These are phyloP conservation scores for Prinsepia uniflora DNA, from an alignment of 306 rosid genomes.

Conservation along the genomic window DNA sequence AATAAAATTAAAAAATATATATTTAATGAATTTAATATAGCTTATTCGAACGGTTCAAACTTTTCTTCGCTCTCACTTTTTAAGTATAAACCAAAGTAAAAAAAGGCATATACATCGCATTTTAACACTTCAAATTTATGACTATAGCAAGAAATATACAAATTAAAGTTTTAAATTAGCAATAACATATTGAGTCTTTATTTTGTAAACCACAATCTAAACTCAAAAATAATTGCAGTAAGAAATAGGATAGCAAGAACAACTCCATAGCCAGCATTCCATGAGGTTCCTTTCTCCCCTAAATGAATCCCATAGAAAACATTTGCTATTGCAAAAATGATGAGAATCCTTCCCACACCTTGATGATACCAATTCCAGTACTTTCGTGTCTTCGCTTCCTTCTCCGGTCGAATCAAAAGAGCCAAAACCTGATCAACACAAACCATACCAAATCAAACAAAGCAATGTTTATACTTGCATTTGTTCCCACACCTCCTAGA, in stretches of 20 bases:
- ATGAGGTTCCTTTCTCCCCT: conserved; percentile 45
- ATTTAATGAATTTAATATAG: neutral
- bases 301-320: conserved; percentile 72
- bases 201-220: conserved; percentile 35
- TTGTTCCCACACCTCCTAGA: too few relatives aligned
- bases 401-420: conserved; percentile 51
- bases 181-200: neutral
- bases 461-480: neutral
- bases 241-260: conserved; percentile 45
- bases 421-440: conserved; percentile 49
- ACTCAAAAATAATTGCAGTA: conserved; percentile 45
- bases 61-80: neutral
- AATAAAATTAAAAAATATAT: too few relatives aligned
- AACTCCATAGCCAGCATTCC: conserved; percentile 56
- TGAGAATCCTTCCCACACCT: conserved; percentile 48
- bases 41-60: neutral
- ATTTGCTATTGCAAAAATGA: conserved; percentile 56
- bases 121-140: neutral
- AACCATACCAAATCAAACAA: neutral
- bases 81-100: too few relatives aligned
- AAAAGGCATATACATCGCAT: neutral
- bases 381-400: conserved; percentile 50
- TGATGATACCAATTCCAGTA: conserved; percentile 79
- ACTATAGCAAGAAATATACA: too few relatives aligned
- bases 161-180: neutral